Percentiles rank a stretch among this genome's conserved stretches.
Conservation (phyloP, 331 rosid genomes). For the Erythrophleum ivorense region DNA sequence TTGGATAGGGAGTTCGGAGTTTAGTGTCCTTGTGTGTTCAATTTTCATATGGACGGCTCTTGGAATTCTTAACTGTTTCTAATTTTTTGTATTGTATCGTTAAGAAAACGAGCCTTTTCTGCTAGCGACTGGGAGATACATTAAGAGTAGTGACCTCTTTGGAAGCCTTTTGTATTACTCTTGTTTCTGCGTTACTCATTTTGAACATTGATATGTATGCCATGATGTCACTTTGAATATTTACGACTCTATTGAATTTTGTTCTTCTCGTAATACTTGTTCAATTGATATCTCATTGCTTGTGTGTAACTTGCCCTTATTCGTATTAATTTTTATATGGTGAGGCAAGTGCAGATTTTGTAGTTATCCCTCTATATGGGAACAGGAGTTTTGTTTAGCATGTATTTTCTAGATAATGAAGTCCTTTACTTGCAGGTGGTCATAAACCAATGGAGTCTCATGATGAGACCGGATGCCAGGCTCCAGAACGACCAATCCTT, state of each 20-base stretch:
- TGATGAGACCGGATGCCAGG: conserved; percentile 79
- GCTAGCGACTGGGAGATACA: not conserved
- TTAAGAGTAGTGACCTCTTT: not conserved
- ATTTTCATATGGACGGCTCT: conserved; percentile 12
- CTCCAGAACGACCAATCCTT: conserved; percentile 70
- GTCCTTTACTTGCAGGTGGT: conserved; percentile 48
- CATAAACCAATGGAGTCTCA: conserved; percentile 68
- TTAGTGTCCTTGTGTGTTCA: conserved; percentile 7
- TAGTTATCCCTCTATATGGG: not conserved
- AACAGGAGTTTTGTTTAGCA: not conserved
- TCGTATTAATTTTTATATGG: not conserved
- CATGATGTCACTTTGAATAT: not conserved
- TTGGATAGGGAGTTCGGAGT: conserved; percentile 22
- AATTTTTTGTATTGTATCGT: not conserved
- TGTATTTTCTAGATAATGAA: not conserved
- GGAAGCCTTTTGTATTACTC: not conserved
- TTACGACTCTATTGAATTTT: not conserved
- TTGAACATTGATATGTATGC: not conserved
- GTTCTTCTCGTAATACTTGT: conserved; percentile 9
- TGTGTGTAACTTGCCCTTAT: not conserved
- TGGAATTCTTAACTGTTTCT: not conserved
- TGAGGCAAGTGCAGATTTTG: not conserved
- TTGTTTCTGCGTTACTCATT: not conserved
- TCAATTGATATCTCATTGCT: not conserved
- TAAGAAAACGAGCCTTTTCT: no score